Conservation (phyloP, 176 grass and related monocot genomes). For the Rhipidocladum racemiflorum region DNA sequence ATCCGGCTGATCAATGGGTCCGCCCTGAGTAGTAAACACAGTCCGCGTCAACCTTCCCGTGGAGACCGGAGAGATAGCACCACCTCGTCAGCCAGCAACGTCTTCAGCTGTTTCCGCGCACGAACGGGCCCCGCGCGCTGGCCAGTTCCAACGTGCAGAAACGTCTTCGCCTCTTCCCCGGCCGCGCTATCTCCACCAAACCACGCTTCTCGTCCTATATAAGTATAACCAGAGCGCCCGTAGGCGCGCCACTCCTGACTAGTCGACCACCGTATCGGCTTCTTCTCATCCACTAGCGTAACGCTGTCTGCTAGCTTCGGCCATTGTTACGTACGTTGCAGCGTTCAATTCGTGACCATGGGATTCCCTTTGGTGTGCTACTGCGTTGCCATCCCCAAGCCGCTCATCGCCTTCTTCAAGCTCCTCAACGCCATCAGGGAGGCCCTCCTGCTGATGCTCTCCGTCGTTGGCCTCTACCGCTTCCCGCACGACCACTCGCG, state of each 20-base stretch:
- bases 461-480: slow-evolving; percentile 33
- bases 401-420: slow-evolving; percentile 51
- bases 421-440: slow-evolving; percentile 29
- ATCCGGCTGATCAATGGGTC: background rate
- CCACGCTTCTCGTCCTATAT: slow-evolving; percentile 7
- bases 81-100: background rate
- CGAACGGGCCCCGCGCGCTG: background rate
- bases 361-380: slow-evolving; percentile 62
- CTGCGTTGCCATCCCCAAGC: slow-evolving; percentile 42
- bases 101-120: background rate
- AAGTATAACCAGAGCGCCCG: slow-evolving; percentile 18
- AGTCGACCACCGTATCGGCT: background rate
- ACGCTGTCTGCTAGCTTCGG: background rate
- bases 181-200: background rate
- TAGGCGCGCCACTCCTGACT: background rate
- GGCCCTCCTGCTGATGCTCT: slow-evolving; percentile 34
- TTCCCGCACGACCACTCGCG: background rate
- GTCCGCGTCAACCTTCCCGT: background rate
- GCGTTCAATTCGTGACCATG: slow-evolving; percentile 29
- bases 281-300: too few relatives aligned
- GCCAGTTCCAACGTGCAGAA: background rate
- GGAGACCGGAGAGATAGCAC: background rate
- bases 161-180: background rate
- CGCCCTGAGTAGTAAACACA: background rate
- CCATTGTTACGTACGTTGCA: background rate